Conservation (phyloP, 257 asterid species). For the Lycium ferocissimum region DNA sequence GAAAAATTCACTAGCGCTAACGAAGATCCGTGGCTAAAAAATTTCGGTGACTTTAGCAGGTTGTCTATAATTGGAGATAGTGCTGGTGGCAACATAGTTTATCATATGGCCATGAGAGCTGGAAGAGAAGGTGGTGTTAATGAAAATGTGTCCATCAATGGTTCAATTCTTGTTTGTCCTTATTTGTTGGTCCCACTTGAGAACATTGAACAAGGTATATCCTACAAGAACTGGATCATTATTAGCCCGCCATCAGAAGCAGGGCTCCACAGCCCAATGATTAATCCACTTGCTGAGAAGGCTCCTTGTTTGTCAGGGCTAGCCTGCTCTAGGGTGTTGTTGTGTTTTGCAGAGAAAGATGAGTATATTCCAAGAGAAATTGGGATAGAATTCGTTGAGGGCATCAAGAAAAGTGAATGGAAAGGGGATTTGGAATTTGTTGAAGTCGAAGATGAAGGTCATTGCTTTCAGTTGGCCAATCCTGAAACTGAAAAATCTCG, state of each 20-base stretch:
- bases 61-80: conserved; percentile 50
- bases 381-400: conserved; percentile 40
- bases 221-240: conserved; percentile 31
- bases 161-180: conserved; percentile 44
- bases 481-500: conserved; percentile 41
- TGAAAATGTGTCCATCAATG: conserved; percentile 34
- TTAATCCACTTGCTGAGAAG: conserved; percentile 44
- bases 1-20: background rate
- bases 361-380: conserved; percentile 19
- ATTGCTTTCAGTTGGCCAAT: conserved; percentile 26
- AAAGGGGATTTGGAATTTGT: conserved; percentile 58
- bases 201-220: conserved; percentile 33
- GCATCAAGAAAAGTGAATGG: conserved; percentile 60
- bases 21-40: conserved; percentile 34
- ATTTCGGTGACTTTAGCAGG: conserved; percentile 42
- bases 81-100: conserved; percentile 52
- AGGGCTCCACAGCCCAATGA: conserved; percentile 39
- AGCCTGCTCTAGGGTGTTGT: conserved; percentile 44
- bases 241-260: conserved; percentile 41
- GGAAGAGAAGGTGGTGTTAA: no score
- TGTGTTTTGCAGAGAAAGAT: conserved; percentile 51
- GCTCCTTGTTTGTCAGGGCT: conserved; percentile 34
- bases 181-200: conserved; percentile 47
- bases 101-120: conserved; percentile 44
- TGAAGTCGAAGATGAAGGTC: conserved; percentile 52